These are phyloP conservation scores for Geotrichum siamense DNA, from an alignment of 1,139 yeast genomes.

Conservation along the genomic window DNA sequence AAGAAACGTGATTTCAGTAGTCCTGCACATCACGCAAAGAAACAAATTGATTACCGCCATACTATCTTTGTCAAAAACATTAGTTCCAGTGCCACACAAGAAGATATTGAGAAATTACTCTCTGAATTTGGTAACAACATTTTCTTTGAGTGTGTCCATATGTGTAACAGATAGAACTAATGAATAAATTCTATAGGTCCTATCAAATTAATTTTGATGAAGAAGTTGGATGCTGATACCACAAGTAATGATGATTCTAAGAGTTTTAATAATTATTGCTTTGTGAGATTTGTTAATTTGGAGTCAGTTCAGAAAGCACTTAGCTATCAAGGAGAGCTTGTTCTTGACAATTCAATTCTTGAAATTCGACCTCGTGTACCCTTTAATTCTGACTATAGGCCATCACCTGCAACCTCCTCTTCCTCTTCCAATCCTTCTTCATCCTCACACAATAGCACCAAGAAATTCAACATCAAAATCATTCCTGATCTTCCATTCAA, in stretches of 20 bases:
- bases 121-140: slow-evolving; percentile 13
- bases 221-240: slow-evolving; percentile 1
- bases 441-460: neutral
- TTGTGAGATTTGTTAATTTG: slow-evolving; percentile 5
- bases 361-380: slow-evolving; percentile 10
- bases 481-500: slow-evolving; percentile 9
- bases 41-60: slow-evolving; percentile 1
- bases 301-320: slow-evolving; percentile 10
- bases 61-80: slow-evolving; percentile 15
- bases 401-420: neutral
- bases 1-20: too few species aligned
- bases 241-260: neutral
- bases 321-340: slow-evolving; percentile 3
- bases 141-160: too few species aligned
- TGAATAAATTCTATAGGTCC: slow-evolving; percentile 8
- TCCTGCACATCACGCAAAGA: neutral
- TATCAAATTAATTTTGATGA: slow-evolving; percentile 6
- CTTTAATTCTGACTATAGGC: neutral
- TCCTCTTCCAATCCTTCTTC: neutral
- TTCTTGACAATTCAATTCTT: slow-evolving; percentile 7
- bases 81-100: slow-evolving; percentile 5
- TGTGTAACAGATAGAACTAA: too few species aligned
- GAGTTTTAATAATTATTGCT: slow-evolving; percentile 9
- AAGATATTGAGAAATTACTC: slow-evolving; percentile 7
- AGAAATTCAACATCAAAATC: neutral